Percentiles rank a stretch among this genome's conserved stretches.
phyloP scores from a whole-genome alignment of 306 rosid species.

The Castanopsis chinensis region DNA sequence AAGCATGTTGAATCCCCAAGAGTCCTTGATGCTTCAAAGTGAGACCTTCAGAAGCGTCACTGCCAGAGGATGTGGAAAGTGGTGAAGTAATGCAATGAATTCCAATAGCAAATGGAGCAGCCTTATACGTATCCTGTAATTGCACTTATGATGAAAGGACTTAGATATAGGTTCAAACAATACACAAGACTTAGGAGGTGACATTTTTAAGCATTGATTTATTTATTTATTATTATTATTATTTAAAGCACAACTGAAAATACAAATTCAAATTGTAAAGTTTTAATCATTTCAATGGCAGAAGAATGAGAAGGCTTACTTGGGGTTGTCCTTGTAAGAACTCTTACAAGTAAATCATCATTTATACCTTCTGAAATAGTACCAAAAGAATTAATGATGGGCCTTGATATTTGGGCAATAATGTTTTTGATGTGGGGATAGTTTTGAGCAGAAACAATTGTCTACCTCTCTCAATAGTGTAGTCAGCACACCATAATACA shows the following conservation, averaged over 20 bases:
- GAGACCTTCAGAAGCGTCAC: too few species aligned
- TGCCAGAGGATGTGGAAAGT: too few species aligned
- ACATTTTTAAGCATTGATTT: conserved; percentile 1
- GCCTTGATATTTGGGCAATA: conserved; percentile 45
- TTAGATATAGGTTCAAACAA: too few species aligned
- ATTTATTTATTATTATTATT: conserved; percentile 13
- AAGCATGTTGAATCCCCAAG: too few species aligned
- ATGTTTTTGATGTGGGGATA: conserved; percentile 66
- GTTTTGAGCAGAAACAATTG: conserved; percentile 89
- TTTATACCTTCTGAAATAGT: conserved; percentile 29
- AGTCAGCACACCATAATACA: conserved; percentile 67
- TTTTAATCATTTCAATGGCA: conserved; percentile 27
- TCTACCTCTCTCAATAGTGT: conserved; percentile 72
- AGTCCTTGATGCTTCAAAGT: too few species aligned
- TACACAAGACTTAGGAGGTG: too few species aligned
- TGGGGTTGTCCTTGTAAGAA: conserved; percentile 33
- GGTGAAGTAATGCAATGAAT: conserved; percentile 11
- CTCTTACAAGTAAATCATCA: conserved; percentile 29
- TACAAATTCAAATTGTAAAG: conserved; percentile 21
- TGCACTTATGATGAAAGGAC: conserved; percentile 22
- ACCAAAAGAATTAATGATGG: conserved; percentile 39
- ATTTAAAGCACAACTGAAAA: conserved; percentile 28
- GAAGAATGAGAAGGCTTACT: conserved; percentile 41
- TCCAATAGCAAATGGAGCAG: conserved; percentile 80
- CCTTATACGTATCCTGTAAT: conserved; percentile 24